These are phyloP conservation scores for Kodamaea alishanica DNA, from an alignment of 1,139 yeast genomes.

Conservation along the genomic window DNA sequence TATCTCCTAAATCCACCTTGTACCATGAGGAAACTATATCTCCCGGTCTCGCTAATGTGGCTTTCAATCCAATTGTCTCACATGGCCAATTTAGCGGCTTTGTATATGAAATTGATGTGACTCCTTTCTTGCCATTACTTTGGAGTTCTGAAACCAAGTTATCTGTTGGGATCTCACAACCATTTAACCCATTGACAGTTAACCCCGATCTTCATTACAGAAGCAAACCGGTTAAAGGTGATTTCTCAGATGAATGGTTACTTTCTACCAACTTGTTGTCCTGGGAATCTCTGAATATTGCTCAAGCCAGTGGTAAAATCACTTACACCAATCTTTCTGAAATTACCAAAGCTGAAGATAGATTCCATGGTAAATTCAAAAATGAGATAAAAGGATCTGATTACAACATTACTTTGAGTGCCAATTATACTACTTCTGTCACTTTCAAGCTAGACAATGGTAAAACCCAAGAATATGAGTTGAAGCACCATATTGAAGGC, in stretches of 20 bases:
- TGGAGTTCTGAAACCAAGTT: conserved; percentile 24
- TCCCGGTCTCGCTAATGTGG: conserved; percentile 4
- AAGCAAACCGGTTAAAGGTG: too few species aligned
- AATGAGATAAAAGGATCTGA: too few species aligned
- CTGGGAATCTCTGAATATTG: conserved; percentile 5
- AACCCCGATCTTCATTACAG: too few species aligned
- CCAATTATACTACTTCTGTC: conserved; percentile 1
- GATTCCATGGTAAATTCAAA: too few species aligned
- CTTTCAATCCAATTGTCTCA: conserved; percentile 25
- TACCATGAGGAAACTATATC: conserved; percentile 21
- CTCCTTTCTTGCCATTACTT: conserved; percentile 25
- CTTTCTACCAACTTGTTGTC: conserved; percentile 3
- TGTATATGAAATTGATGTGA: conserved; percentile 25
- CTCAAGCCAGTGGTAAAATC: background rate
- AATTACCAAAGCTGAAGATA: too few species aligned
- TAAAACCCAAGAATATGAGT: too few species aligned
- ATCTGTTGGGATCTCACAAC: conserved; percentile 21
- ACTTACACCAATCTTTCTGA: background rate
- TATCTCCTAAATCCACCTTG: conserved; percentile 26
- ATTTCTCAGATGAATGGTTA: conserved; percentile 1
- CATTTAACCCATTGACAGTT: conserved; percentile 9
- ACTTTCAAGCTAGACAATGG: too few species aligned
- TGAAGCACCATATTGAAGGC: too few species aligned
- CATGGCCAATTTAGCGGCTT: conserved; percentile 24
- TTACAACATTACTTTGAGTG: conserved; percentile 1